phyloP scores from a whole-genome alignment of 805 yeast genomes.

The Ogataea paradorogensis region DNA sequence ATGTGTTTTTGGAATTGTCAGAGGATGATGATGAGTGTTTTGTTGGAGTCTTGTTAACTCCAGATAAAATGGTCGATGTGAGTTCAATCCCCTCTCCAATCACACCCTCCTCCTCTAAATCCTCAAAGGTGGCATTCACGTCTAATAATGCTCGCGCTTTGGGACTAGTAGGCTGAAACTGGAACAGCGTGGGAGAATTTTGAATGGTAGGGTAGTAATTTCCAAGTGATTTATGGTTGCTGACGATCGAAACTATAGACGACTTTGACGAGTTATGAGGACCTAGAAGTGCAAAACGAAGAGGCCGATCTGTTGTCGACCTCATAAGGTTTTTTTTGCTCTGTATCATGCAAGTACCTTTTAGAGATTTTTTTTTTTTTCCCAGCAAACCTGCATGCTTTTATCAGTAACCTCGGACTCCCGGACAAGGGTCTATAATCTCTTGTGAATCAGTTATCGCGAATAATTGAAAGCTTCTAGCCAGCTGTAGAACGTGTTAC shows the following conservation, averaged over 20 bases:
- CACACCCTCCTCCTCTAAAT: conserved; percentile 31
- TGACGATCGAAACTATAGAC: conserved; percentile 30
- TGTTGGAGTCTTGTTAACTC: conserved; percentile 7
- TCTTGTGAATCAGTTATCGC: conserved; percentile 2
- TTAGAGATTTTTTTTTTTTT: neutral
- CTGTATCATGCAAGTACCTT: conserved; percentile 1
- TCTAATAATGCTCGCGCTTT: conserved; percentile 45
- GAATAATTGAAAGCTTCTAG: conserved; percentile 29
- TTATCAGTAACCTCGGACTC: neutral
- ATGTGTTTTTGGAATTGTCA: conserved; percentile 1
- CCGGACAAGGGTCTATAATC: too few species aligned
- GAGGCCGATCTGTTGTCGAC: conserved; percentile 30
- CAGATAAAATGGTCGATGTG: conserved; percentile 16
- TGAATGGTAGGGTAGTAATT: conserved; percentile 73
- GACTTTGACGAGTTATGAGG: conserved; percentile 33
- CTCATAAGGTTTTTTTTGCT: conserved; percentile 23
- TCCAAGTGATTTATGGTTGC: conserved; percentile 40
- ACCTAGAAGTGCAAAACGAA: conserved; percentile 33
- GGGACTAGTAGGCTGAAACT: conserved; percentile 43
- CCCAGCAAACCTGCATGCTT: neutral
- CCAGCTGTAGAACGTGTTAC: conserved; percentile 45
- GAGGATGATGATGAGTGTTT: too few species aligned
- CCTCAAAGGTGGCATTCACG: conserved; percentile 42
- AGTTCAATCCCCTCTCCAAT: conserved; percentile 15
- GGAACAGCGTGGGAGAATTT: conserved; percentile 56